Evolutionary conservation across 148 eudicot species (phyloP), one percentile per base, ranked within the genome.

Genomic region (Vaccinium vitisidaea): DNA sequence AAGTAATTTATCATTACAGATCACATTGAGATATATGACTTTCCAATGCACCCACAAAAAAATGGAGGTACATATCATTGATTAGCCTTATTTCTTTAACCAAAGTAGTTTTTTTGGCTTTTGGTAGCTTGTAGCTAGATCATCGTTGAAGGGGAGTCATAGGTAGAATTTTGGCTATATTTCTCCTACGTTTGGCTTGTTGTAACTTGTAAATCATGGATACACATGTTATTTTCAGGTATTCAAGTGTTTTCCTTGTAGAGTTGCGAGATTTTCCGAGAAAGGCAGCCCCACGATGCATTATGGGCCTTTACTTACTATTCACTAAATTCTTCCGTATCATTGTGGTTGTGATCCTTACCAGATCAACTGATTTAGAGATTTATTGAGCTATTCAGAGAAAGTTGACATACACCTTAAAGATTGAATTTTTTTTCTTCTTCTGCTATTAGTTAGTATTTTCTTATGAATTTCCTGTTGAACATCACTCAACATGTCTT

Each of bases 391-490:
- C 59, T 55, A 55, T 55, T 55, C 59, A 55, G 83, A 84, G 39
- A 55, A 84, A 36, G 39, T 36, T 61, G 87, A 88, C 1, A 80
- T 88, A 15, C 59, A 36, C 39, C 39, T 36, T 36, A 36, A 36
- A 36, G 39, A 36, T 36, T 36, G 0, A 36, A 2, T 36, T 36
- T 36, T 36, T 36, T 36, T 36, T 30, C 1, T 36, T 36, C 39
- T 36, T 36, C 39, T 36, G 3, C 39, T 36, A 36, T 36, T 36
- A 36, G 39, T 36, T 36, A 2, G 39, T 36, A 36, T 36, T 36
- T 36, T 36, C 39, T 36, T 36, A 36, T 36, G 39, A 36, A 36
- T 36, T 36, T 36, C 3, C 39, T 36, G 39, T 36, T 36, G 39
- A 36, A 36, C 39, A 2, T 36, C 39, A 36, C 39, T 2, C 39